Conservation (phyloP, 371 early-diverging fungal species). For the Mortierella sp. region DNA sequence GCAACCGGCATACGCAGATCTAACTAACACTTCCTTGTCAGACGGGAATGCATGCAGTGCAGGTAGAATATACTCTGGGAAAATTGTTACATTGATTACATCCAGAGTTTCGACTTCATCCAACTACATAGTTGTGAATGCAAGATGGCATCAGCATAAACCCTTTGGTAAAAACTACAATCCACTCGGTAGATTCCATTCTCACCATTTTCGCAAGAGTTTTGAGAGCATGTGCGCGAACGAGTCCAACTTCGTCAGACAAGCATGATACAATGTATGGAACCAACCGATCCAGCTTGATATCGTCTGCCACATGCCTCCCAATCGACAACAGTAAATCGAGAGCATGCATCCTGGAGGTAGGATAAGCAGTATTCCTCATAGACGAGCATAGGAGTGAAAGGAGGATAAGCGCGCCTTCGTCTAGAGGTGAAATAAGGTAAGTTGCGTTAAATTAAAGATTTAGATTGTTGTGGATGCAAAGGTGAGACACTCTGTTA, state of each 20-base stretch:
- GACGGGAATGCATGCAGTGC: conserved; percentile 74
- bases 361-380: conserved; percentile 78
- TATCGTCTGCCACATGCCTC: conserved; percentile 77
- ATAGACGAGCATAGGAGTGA: conserved; percentile 78
- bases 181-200: background rate
- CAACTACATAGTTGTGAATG: conserved; percentile 61
- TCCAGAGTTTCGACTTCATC: conserved; percentile 80
- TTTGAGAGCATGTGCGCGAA: conserved; percentile 81
- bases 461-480: too few species aligned
- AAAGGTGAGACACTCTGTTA: background rate
- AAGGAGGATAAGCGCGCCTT: conserved; percentile 71
- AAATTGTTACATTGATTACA: conserved; percentile 87
- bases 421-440: conserved; percentile 55
- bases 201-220: conserved; percentile 82
- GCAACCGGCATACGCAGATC: conserved; percentile 86
- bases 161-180: background rate
- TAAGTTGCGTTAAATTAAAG: background rate
- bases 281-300: conserved; percentile 84
- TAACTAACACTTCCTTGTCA: conserved; percentile 83
- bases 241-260: conserved; percentile 76
- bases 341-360: conserved; percentile 80
- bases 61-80: conserved; percentile 91
- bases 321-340: conserved; percentile 82
- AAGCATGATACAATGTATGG: conserved; percentile 86
- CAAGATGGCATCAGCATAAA: background rate